Evolutionary conservation across 495 filamentous ascomycete species (phyloP).

Genomic region (Penicillium alfredii): DNA sequence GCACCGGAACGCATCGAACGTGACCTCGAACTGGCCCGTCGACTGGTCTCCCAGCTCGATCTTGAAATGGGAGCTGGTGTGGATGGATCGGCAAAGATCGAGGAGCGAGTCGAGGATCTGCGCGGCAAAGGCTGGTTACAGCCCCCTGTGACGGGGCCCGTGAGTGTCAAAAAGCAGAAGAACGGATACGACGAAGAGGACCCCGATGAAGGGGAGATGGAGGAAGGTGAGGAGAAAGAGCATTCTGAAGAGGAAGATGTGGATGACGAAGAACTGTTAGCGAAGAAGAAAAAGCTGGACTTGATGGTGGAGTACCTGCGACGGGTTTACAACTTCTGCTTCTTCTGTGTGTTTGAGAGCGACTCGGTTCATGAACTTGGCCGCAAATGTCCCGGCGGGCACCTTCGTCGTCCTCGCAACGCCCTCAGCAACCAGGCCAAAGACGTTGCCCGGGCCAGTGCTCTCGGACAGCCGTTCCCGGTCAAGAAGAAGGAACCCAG

Average conservation of each 20-base stretch:
- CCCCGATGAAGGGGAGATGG: constrained; percentile 64
- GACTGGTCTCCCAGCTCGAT: constrained; percentile 74
- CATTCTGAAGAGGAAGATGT: constrained; percentile 77
- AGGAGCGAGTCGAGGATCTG: constrained; percentile 78
- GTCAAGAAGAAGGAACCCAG: constrained; percentile 64
- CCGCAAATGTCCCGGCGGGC: constrained; percentile 92
- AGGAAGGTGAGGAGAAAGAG: constrained; percentile 64
- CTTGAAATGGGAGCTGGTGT: constrained; percentile 60
- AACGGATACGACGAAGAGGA: constrained; percentile 57
- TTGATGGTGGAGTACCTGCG: constrained; percentile 94
- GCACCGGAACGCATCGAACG: constrained; percentile 81
- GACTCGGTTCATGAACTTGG: constrained; percentile 94
- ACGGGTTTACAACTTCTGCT: constrained; percentile 96
- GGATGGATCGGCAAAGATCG: constrained; percentile 71
- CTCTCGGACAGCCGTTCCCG: constrained; percentile 72
- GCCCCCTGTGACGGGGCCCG: constrained; percentile 53
- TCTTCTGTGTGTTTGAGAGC: constrained; percentile 98
- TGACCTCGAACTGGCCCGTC: constrained; percentile 71
- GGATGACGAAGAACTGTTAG: constrained; percentile 81
- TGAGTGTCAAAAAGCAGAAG: constrained; percentile 55
- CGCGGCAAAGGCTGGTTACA: constrained; percentile 68
- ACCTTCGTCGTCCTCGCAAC: constrained; percentile 82
- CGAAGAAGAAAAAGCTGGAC: constrained; percentile 94
- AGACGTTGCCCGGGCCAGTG: constrained; percentile 77
- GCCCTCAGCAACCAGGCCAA: constrained; percentile 77